A percentile compares a stretch with the other conserved stretches of the same genome.
Evolutionary conservation across 306 rosid genomes (phyloP).

Genomic region (Castanopsis chinensis): DNA sequence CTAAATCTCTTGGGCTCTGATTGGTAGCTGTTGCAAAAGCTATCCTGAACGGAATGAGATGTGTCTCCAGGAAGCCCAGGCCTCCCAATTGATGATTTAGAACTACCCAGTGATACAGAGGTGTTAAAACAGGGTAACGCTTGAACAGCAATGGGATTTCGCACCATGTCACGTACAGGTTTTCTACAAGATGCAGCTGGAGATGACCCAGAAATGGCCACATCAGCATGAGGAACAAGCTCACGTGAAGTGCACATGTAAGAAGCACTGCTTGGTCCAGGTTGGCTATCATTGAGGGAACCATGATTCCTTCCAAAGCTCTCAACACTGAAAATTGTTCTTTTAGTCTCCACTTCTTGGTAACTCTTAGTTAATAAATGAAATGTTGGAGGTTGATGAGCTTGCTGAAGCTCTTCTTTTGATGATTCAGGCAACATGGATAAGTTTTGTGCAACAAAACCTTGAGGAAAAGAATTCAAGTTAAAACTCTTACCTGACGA

Average conservation of each 20-base stretch:
- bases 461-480: conserved; percentile 24
- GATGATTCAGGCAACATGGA: conserved; percentile 12
- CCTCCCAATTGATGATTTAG: conserved; percentile 18
- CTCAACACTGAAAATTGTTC: conserved; percentile 14
- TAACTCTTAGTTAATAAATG: conserved; percentile 18
- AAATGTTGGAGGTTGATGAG: conserved; percentile 20
- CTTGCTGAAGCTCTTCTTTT: conserved; percentile 28
- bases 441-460: conserved; percentile 9
- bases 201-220: conserved; percentile 33
- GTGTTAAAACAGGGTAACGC: conserved; percentile 33
- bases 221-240: conserved; percentile 21
- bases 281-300: conserved; percentile 15
- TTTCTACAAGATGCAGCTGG: conserved; percentile 18
- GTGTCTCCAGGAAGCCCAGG: conserved; percentile 20
- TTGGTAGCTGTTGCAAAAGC: conserved; percentile 19
- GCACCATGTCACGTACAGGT: conserved; percentile 18
- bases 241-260: conserved; percentile 13
- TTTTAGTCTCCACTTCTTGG: conserved; percentile 24
- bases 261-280: conserved; percentile 32
- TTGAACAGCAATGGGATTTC: conserved; percentile 23
- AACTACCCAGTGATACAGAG: conserved; percentile 20
- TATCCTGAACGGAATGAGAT: conserved; percentile 8
- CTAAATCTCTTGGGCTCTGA: conserved; percentile 17
- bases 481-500: conserved; percentile 34
- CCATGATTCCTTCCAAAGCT: conserved; percentile 23